phyloP scores from a whole-genome alignment of 2,329 filamentous ascomycete genomes.

The Epichloe gansuensis region DNA sequence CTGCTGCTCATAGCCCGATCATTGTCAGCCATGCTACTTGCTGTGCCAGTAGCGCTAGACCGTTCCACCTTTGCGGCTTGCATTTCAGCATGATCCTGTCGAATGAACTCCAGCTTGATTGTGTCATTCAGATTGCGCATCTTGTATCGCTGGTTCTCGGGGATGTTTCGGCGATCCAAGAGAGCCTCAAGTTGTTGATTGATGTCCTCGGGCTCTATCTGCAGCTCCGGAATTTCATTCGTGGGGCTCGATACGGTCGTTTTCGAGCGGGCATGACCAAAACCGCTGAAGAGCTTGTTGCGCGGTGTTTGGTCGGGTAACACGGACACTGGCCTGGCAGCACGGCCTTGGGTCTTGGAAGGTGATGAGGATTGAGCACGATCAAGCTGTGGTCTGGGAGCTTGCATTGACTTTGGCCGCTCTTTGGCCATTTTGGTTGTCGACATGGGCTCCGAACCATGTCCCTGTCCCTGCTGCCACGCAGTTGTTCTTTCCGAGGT shows the following conservation, averaged over 20 bases:
- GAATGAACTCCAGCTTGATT: conserved; percentile 93
- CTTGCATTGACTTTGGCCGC: conserved; percentile 41
- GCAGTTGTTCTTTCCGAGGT: conserved; percentile 13
- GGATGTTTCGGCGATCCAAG: conserved; percentile 82
- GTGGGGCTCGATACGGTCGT: conserved; percentile 21
- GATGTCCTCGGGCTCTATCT: conserved; percentile 42
- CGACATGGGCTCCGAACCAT: not conserved
- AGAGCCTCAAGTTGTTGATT: conserved; percentile 47
- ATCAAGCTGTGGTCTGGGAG: conserved; percentile 13
- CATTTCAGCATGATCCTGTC: conserved; percentile 70
- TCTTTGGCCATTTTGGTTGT: conserved; percentile 21
- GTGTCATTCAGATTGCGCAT: conserved; percentile 82
- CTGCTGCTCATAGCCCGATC: conserved; percentile 16
- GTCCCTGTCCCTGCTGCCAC: conserved; percentile 1
- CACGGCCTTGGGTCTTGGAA: conserved; percentile 14
- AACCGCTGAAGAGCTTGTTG: conserved; percentile 22
- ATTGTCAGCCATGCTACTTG: conserved; percentile 24
- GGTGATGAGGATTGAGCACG: conserved; percentile 9
- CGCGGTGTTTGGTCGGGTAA: conserved; percentile 24
- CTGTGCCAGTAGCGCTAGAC: conserved; percentile 32
- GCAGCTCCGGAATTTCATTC: conserved; percentile 32
- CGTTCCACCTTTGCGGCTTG: conserved; percentile 35
- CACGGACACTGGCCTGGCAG: conserved; percentile 26
- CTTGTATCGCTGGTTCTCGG: conserved; percentile 84
- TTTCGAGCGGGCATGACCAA: conserved; percentile 27